Evolutionary conservation across 768 basidiomycete genomes (phyloP), one percentile per base, ranked within the genome.

Genomic region (Hygrocybe coccinea): DNA sequence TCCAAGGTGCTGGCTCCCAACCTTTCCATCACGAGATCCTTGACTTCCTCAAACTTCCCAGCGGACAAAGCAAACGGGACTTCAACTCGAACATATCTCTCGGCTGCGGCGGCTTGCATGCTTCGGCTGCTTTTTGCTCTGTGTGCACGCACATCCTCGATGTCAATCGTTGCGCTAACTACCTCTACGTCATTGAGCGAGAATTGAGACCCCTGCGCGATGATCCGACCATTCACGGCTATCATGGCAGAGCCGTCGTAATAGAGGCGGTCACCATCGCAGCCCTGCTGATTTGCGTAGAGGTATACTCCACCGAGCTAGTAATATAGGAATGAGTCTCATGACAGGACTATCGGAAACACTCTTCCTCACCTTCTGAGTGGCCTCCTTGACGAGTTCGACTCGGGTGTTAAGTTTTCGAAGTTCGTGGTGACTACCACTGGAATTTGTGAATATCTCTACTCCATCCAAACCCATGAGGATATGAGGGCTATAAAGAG

Each of bases 361-460:
- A 3, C 25, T 4, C 34, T n/a, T 10, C 19, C 59, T 54, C 60
- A 89, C 95, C 83, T 98, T 99, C 56, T 87, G 74, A 1, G 95
- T 99, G 1, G 97, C 97, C 66, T 97, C 97, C 65, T 91, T 94
- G 73, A 99, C 97, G 10, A 99, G 77, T 58, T 99, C 94, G 1
- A 98, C 82, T 6, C 97, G 84, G 7, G 83, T 84, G 65, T 92
- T 83, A 22, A 99, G 79, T 70, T 99, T 99, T n/a, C 97, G 86
- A 22, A 99, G 84, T 67, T 98, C 97, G 65, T 99, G 97, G 67
- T 99, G 97, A 69, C 92, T 95, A 4, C 94, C 97, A 60, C 91
- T 95, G 1, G 97, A 98, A 72, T 99, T 99, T 8, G 95, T 97
- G 67, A 98, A 97, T 49, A 99, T 97, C 71, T 99, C 97, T 7